Evolutionary conservation across 768 basidiomycete genomes (phyloP).

Genomic region (Suillus spraguei): DNA sequence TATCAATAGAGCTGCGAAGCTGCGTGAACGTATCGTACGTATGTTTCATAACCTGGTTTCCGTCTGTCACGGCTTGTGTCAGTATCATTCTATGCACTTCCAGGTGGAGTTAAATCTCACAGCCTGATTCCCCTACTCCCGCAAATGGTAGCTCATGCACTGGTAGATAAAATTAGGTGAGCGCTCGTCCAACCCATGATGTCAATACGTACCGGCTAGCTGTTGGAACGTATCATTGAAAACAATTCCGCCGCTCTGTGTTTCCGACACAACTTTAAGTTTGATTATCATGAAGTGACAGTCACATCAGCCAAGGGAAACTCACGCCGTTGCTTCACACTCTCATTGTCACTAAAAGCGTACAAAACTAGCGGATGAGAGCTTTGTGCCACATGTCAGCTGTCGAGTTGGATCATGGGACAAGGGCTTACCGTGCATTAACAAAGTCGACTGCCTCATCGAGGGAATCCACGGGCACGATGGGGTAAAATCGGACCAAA

Average conservation of each 20-base stretch:
- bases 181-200: constrained; percentile 15
- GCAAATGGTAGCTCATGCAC: constrained; percentile 49
- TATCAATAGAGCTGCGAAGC: constrained; percentile 49
- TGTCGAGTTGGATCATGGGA: background rate
- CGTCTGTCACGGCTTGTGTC: constrained; percentile 41
- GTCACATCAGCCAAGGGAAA: constrained; percentile 2
- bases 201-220: constrained; percentile 41
- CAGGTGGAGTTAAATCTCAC: constrained; percentile 39
- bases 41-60: constrained; percentile 52
- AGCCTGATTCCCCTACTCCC: constrained; percentile 65
- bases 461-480: constrained; percentile 57
- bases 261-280: constrained; percentile 51
- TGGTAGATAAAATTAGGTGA: constrained; percentile 19
- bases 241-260: constrained; percentile 56
- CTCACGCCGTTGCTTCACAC: constrained; percentile 42
- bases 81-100: background rate
- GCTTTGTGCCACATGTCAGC: constrained; percentile 31
- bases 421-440: constrained; percentile 45
- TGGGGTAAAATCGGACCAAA: constrained; percentile 74
- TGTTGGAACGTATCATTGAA: constrained; percentile 67
- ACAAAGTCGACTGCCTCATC: constrained; percentile 60
- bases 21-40: constrained; percentile 61
- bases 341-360: constrained; percentile 55
- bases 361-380: constrained; percentile 66
- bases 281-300: background rate